phyloP scores from a whole-genome alignment of 108 stramenopile species.

The Nitzschia palea region DNA sequence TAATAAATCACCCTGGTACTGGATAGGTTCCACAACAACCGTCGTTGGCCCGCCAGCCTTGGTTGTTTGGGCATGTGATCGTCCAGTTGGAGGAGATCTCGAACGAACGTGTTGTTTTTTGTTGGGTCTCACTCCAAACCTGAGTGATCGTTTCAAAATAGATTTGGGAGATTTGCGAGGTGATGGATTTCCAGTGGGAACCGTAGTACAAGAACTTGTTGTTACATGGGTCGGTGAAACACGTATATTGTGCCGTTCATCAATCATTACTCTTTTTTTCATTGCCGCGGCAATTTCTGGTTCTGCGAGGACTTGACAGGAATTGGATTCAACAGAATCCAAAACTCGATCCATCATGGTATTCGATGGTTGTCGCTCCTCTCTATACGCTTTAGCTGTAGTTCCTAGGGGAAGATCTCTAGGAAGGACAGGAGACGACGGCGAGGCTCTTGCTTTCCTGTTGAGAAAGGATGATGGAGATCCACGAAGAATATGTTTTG shows the following conservation, averaged over 20 bases:
- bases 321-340: conserved; percentile 1
- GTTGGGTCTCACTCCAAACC: neutral
- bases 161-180: neutral
- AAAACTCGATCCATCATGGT: conserved; percentile 16
- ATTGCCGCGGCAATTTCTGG: neutral
- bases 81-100: too few species aligned
- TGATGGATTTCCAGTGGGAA: neutral
- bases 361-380: too few species aligned
- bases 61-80: too few species aligned
- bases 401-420: too few species aligned
- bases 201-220: neutral
- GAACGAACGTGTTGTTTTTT: too few species aligned
- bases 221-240: neutral
- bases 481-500: too few species aligned
- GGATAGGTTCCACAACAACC: neutral
- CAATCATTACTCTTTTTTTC: neutral
- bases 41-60: neutral
- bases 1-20: neutral
- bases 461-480: too few species aligned
- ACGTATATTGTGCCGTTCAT: too few species aligned
- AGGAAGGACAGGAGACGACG: too few species aligned
- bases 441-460: too few species aligned
- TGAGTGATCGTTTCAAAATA: neutral
- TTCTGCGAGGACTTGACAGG: neutral
- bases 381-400: too few species aligned